Evolutionary conservation across 495 filamentous ascomycete genomes (phyloP).

Genomic region (Penicillium steckii): DNA sequence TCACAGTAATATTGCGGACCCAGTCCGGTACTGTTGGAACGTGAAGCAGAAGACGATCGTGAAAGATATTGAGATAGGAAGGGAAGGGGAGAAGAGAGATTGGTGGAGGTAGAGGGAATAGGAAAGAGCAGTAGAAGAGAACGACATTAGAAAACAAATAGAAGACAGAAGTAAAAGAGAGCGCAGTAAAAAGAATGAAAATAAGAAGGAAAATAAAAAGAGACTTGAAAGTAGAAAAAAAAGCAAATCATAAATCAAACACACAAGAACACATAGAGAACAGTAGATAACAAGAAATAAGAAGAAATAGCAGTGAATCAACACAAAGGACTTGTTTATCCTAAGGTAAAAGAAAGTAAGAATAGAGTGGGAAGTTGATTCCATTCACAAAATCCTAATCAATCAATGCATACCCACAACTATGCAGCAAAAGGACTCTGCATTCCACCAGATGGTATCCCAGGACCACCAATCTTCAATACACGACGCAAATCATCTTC

Average conservation of each 20-base stretch:
- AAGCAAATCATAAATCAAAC: neutral
- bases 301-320: neutral
- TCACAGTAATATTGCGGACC: neutral
- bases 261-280: constrained; percentile 3
- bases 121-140: neutral
- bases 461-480: constrained; percentile 45
- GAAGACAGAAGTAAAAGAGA: neutral
- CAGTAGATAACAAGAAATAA: neutral
- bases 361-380: neutral
- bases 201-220: constrained; percentile 3
- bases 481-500: constrained; percentile 56
- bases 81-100: neutral
- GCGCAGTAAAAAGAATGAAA: neutral
- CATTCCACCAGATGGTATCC: constrained; percentile 18
- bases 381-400: neutral
- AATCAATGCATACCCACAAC: neutral
- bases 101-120: neutral
- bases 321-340: too few relatives aligned
- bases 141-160: neutral
- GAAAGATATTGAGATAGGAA: neutral
- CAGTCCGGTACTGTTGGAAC: neutral
- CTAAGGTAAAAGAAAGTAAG: neutral
- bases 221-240: neutral
- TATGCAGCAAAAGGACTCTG: constrained; percentile 37
- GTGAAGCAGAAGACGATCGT: neutral